Base-by-base conservation (phyloP, 768 basidiomycete species). In the Russula ochroleuca region DNA sequence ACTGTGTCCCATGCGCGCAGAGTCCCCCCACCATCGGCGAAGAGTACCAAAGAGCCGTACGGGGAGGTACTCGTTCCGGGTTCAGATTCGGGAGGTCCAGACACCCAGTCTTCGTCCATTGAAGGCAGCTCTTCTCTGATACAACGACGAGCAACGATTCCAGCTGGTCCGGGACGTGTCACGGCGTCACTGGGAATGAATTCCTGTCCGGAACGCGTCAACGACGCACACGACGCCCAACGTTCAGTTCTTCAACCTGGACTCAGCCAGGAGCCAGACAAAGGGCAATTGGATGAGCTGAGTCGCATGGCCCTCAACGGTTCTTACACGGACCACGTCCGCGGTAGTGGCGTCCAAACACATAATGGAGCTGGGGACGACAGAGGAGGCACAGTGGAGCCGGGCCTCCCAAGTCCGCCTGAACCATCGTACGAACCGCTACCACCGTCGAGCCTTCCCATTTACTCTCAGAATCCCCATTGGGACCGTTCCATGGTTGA, bases 61-160 rank as follows among this genome's bases (percentile, higher is more conserved):
- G 65, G 65, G 7, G 62, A 64, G 45, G 31, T 66, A 25, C 65
- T 66, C 33, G 57, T 66, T 21, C 65, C 65, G 6, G 48, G 41
- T 51, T 66, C 65, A 19, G 65, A 64, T 48, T 49, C 65, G 17
- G 59, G 38, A 45, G 53, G 48, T 11, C 31, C 35, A 43, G 59
- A 31, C 28, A 61, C 31, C 28, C 53, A 49, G 47, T 28, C 53
- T 15, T 48, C 43, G 28, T 28, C 28, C 28, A 28, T 28, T 23
- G 21, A 35, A 45, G 37, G 25, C 13, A 21, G 33, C 28, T 40
- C 57, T 45, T n/a, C 56, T 41, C n/a, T 5, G 2, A 25, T 3
- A 6, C 41, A 17, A 45, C 13, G n/a, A 23, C 13, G 25, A 37
- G 37, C 17, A 38, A 23, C 9, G 11, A 38, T 13, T 19, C 28